phyloP scores from a whole-genome alignment of 768 basidiomycete species.

The Lactifluus volemus region DNA sequence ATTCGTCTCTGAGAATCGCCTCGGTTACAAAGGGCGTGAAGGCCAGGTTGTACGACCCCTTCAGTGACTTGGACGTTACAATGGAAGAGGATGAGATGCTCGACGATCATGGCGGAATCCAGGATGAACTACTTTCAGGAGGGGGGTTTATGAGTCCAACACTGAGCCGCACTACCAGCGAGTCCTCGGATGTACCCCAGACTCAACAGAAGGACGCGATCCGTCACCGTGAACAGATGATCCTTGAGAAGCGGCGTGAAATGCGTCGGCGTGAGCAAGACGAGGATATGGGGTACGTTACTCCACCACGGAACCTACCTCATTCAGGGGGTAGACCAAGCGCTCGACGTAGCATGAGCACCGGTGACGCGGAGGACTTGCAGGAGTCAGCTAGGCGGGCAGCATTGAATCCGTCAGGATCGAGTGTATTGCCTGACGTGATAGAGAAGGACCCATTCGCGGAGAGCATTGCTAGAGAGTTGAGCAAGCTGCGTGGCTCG shows the following conservation, averaged over 20 bases:
- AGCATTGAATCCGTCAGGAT: slow-evolving; percentile 27
- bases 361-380: slow-evolving; percentile 54
- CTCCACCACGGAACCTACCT: slow-evolving; percentile 24
- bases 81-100: slow-evolving; percentile 23
- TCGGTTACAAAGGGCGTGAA: slow-evolving; percentile 28
- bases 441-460: slow-evolving; percentile 46
- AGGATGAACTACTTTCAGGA: slow-evolving; percentile 14
- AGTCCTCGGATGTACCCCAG: slow-evolving; percentile 35
- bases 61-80: slow-evolving; percentile 29
- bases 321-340: slow-evolving; percentile 33
- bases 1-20: slow-evolving; percentile 23
- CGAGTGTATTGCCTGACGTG: slow-evolving; percentile 31
- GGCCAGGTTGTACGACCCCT: slow-evolving; percentile 26
- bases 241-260: slow-evolving; percentile 61
- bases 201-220: slow-evolving; percentile 61
- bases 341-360: slow-evolving; percentile 67
- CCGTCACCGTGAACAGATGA: slow-evolving; percentile 53
- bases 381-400: slow-evolving; percentile 22
- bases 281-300: slow-evolving; percentile 30
- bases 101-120: slow-evolving; percentile 19
- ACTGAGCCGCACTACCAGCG: slow-evolving; percentile 35
- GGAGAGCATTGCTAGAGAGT: slow-evolving; percentile 66
- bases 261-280: slow-evolving; percentile 47
- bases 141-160: slow-evolving; percentile 17
- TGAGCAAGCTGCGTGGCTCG: slow-evolving; percentile 46